These are phyloP conservation scores for Phylloporus sp. DNA, from an alignment of 768 basidiomycete genomes.

Conservation along the genomic window DNA sequence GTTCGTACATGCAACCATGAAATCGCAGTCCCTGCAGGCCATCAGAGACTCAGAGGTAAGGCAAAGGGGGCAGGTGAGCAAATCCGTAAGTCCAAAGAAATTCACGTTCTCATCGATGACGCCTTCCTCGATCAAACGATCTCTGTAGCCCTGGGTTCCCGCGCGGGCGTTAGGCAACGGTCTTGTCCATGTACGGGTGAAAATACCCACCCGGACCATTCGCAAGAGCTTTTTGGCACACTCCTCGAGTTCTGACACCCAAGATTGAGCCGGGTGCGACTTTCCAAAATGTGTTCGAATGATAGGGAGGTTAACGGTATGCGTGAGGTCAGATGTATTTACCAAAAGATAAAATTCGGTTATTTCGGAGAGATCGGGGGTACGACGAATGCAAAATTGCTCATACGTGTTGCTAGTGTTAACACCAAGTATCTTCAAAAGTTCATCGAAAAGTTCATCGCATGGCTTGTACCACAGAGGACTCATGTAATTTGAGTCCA, in stretches of 20 bases:
- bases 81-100: neutral
- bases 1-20: no score
- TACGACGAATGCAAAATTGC: neutral
- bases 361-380: neutral
- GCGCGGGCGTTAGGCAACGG: neutral
- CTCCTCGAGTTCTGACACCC: neutral
- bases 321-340: no score
- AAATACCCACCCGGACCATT: neutral
- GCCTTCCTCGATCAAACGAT: neutral
- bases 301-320: neutral
- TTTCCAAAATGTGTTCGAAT: neutral
- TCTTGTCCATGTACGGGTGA: neutral
- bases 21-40: no score
- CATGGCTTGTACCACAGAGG: neutral
- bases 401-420: no score
- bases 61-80: slow-evolving; percentile 6
- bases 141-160: neutral
- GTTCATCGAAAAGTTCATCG: no score
- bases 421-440: no score
- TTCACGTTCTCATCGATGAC: neutral
- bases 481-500: no score
- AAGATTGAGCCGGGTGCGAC: no score
- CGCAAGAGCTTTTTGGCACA: neutral
- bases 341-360: neutral
- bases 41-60: no score